Evolutionary conservation across 371 early-diverging fungal genomes (phyloP), one percentile per base, ranked within the genome.

Genomic region (Entomophthora muscae): DNA sequence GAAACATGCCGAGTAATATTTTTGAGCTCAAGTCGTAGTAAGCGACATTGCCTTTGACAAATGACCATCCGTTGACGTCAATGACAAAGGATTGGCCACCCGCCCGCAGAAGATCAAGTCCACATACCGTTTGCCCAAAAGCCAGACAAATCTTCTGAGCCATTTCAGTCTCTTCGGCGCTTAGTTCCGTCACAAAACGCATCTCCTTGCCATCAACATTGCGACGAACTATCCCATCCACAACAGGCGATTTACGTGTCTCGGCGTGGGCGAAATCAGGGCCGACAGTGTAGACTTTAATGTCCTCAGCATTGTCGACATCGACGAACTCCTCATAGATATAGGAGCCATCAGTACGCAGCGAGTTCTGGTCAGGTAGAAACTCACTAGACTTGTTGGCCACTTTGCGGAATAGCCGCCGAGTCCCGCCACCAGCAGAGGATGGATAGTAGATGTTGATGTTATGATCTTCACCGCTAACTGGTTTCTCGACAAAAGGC

Each of bases 21-120:
- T 66, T 67, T 1, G 95, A 87, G 53, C 92, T 91, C 51, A 81
- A 79, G 68, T 91, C 91, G 71, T 95, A 96, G 71, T 99, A 99
- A 22, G 83, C 78, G 56, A 87, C 85, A 68, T 88, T 93, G 63
- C 94, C 95, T 73, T 99, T 99, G 58, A 99, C 99, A 77, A 99
- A 99, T 28, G 93, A 92, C 99, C 99, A 99, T 7, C 99, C 99
- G 68, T 99, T 99, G 61, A 99, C 97, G 72, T 99, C 99, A 69
- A 99, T 95, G 7, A 98, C 95, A 72, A 86, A 90, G 1, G 94
- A 91, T 67, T 80, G 77, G 12, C 93, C 93, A 55, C 74, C 71
- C 1, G 83, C 83, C 2, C 99, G 84, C 61, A 99, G 72, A 24
- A 97, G 71, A 73, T 99, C 99, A 64, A 98, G 88, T 0, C 99